Evolutionary conservation across 495 filamentous ascomycete species (phyloP).

Genomic region (Penicillium manginii): DNA sequence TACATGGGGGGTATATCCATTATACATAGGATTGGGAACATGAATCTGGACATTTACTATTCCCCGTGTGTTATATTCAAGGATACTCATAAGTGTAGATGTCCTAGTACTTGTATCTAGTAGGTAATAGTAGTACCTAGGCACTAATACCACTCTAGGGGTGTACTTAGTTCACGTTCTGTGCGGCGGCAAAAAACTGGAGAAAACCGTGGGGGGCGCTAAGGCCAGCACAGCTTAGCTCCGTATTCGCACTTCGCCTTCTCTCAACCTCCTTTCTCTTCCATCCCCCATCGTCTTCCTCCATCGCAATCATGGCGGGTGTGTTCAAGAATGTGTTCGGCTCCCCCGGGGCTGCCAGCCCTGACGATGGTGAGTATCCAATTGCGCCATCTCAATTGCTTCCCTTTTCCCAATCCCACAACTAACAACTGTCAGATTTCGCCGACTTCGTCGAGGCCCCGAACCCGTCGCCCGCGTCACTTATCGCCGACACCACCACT

Average conservation of each 20-base stretch:
- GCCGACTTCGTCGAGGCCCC: slow-evolving; percentile 76
- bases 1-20: slow-evolving; percentile 2
- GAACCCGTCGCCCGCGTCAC: slow-evolving; percentile 60
- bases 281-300: slow-evolving; percentile 21
- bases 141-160: too few species aligned
- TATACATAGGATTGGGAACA: background rate
- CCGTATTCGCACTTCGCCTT: slow-evolving; percentile 24
- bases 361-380: slow-evolving; percentile 62
- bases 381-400: slow-evolving; percentile 16
- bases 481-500: slow-evolving; percentile 44
- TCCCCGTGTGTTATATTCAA: background rate
- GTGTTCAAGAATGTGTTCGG: slow-evolving; percentile 70
- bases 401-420: background rate
- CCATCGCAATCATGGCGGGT: slow-evolving; percentile 60
- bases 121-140: too few species aligned
- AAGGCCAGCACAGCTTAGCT: slow-evolving; percentile 31
- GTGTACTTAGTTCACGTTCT: too few species aligned
- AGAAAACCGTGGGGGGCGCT: slow-evolving; percentile 29
- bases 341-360: slow-evolving; percentile 53
- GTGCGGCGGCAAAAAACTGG: slow-evolving; percentile 23
- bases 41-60: background rate
- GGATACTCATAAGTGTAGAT: too few species aligned
- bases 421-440: slow-evolving; percentile 60
- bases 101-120: too few species aligned
- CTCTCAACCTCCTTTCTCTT: slow-evolving; percentile 37